Base-by-base conservation (phyloP, 1,284 basidiomycete species). In the Flammula alnicola region DNA sequence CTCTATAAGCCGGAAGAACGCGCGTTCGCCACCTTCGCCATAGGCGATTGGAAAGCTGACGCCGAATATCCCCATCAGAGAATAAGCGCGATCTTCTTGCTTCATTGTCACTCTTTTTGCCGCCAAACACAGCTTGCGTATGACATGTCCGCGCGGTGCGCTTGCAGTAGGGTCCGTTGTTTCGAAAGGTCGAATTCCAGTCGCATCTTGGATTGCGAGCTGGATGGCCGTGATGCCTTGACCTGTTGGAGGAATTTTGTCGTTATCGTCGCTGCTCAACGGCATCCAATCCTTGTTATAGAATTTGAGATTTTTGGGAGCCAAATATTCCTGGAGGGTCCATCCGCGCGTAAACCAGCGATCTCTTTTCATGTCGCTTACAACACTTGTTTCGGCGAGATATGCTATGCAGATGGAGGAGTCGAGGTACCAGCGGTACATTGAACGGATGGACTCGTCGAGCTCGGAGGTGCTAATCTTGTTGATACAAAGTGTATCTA, bases 1-100 rank as follows among this genome's bases (percentile, higher is more conserved):
- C 40, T 45, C 42, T 3, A 51, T 22, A 19, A 51, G 49, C 19
- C 49, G 27, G 12, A 45, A 51, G 25, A 51, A 51, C 8, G 49
- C 49, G 6, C 49, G 49, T 23, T 37, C 36, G 1, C 20, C 16
- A 10, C 49, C 49, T 37, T 51, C 49, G 7, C 49, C 49, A 30
- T 51, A 51, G 1, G 49, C 43, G 19, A 41, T 44, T 5, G 49
- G 38, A n/a, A 42, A 51, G 22, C 44, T 51, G 38, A 51, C 49
- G 17, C 49, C 38, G 17, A 51, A 51, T 4, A 51, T 25, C 1
- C 49, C 49, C 43, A 51, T 45, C 10, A 51, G 49, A 4, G 43
- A 51, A 25, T 51, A 51, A 3, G 44, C 43, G 4, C 37, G 30
- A 20, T 51, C 49, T 23, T 51, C 49, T 29, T 31, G 37, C 11